Base-by-base conservation (phyloP, 768 basidiomycete genomes). In the Galerina sulciceps region DNA sequence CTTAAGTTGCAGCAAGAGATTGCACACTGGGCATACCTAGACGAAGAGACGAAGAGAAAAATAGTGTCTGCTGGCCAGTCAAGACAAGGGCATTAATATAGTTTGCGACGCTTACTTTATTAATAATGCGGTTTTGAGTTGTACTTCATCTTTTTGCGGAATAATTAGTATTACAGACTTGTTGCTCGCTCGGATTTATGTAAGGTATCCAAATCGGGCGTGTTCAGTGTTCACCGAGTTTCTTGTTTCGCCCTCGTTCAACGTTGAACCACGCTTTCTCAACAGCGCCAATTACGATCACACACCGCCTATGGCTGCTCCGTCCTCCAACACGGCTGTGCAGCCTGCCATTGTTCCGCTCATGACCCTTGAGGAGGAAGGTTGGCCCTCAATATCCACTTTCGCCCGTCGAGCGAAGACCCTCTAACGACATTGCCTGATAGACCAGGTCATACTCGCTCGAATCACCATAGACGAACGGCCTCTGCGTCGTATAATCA, bases 1-100 rank as follows among this genome's bases (percentile, higher is more conserved):
- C 86, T 90, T 1, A 93, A 93, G 70, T 82, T 90, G 1, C 95
- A 96, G 69, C 84, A 85, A 57, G 96, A 98, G 67, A 83, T 94
- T 40, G 86, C 85, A 4, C 94, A 88, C 71, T 97, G 94, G 91
- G 83, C 90, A 3, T 86, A 93, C 63, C 80, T 90, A 55, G 92
- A 94, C 66, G 94, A 95, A 68, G 88, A 92, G 64, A 86, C 91
- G 36, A 78, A 82, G 62, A 75, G 86, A 55, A 82, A 83, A 67
- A 82, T 87, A 38, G 73, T 86, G 36, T 78, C 79, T 51, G 74
- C 73, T 42, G 75, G 75, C 35, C 77, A 79, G 63, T 67, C 73
- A 42, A 68, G 69, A 65, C 38, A 47, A 36, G 59, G 59, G 22
- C 59, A 57, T 31, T 60, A 38, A 46, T 45, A 44, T 10, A 11